Conservation (phyloP, 2,329 filamentous ascomycete species). For the Ophiocordyceps australis region DNA sequence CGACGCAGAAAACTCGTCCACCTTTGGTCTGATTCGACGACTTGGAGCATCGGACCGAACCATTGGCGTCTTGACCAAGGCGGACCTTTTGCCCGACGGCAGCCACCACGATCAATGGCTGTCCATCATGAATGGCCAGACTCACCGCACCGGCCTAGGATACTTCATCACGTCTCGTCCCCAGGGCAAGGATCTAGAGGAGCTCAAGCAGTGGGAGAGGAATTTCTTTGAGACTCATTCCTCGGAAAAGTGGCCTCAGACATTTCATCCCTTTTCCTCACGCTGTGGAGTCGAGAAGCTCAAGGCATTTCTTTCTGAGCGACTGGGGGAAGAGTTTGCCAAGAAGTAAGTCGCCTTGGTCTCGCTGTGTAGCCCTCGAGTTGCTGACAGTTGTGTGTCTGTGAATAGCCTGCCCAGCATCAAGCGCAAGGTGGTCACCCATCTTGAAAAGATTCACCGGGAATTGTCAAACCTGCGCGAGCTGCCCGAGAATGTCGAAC, state of each 20-base stretch:
- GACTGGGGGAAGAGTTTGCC: constrained; percentile 33
- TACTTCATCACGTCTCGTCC: constrained; percentile 66
- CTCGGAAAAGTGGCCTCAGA: constrained; percentile 24
- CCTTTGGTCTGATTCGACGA: constrained; percentile 43
- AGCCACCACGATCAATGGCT: constrained; percentile 37
- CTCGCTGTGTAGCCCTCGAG: neutral
- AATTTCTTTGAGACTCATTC: constrained; percentile 25
- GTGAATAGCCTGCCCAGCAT: constrained; percentile 31
- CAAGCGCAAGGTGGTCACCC: constrained; percentile 28
- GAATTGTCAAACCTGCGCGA: constrained; percentile 45
- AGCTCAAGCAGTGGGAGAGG: constrained; percentile 32
- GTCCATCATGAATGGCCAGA: constrained; percentile 40
- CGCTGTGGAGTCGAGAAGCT: constrained; percentile 35
- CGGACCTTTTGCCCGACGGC: constrained; percentile 46
- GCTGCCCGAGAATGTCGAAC: constrained; percentile 47
- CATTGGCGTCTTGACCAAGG: constrained; percentile 70
- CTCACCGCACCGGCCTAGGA: constrained; percentile 49
- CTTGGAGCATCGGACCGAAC: constrained; percentile 39
- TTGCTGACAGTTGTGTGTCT: constrained; percentile 6
- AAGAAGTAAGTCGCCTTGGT: constrained; percentile 19
- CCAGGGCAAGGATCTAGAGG: constrained; percentile 31
- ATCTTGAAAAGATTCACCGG: constrained; percentile 30
- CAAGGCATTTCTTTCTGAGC: constrained; percentile 30
- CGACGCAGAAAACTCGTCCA: constrained; percentile 59
- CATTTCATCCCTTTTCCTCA: constrained; percentile 26